Conservation (phyloP, 1,139 yeast species). For the Diutina ranongensis region DNA sequence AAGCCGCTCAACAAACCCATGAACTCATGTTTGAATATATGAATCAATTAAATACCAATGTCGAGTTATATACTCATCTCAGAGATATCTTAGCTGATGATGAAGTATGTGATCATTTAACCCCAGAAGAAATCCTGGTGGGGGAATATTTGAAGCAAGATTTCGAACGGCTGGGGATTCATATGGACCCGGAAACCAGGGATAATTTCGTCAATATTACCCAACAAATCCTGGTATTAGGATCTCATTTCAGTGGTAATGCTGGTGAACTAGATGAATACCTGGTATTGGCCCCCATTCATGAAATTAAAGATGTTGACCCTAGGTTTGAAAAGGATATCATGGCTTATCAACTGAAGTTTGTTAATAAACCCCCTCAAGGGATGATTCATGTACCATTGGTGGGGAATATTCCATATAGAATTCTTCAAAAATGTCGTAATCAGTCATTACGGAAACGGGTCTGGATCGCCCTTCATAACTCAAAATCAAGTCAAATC, state of each 20-base stretch:
- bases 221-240: constrained; percentile 69
- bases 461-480: constrained; percentile 68
- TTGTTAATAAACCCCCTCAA: constrained; percentile 8
- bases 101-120: constrained; percentile 25
- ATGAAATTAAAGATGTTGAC: constrained; percentile 23
- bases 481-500: constrained; percentile 48
- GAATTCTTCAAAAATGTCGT: constrained; percentile 49
- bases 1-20: constrained; percentile 82
- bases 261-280: constrained; percentile 31
- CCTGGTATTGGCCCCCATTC: constrained; percentile 24
- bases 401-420: constrained; percentile 56
- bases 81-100: constrained; percentile 40
- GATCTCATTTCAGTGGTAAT: constrained; percentile 65
- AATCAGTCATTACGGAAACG: constrained; percentile 48
- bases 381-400: constrained; percentile 42
- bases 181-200: constrained; percentile 59
- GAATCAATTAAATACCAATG: constrained; percentile 85
- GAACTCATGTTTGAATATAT: constrained; percentile 86
- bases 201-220: constrained; percentile 67
- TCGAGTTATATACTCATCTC: constrained; percentile 53
- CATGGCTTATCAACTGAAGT: constrained; percentile 15
- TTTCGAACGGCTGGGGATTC: constrained; percentile 84
- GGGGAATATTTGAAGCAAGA: constrained; percentile 75
- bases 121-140: constrained; percentile 69
- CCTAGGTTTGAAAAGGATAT: constrained; percentile 18